Base-by-base conservation (phyloP, 177 flowering plant species). In the Telopea speciosissima region DNA sequence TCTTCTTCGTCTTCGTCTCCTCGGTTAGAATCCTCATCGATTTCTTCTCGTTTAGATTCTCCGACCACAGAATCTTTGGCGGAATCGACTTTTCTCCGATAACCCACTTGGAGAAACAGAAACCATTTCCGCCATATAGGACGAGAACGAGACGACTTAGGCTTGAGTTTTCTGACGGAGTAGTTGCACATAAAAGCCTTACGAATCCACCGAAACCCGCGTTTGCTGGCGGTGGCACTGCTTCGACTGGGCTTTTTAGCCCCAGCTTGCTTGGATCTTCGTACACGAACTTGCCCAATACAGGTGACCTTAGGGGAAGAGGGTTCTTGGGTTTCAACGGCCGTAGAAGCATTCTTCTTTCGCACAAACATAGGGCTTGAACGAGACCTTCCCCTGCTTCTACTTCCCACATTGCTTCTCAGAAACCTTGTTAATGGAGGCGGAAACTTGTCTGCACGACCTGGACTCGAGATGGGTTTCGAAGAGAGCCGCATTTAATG, bases 261-360 rank as follows among this genome's bases (percentile, higher is more conserved):
- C 0, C 14, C 8, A n/a, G 73, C 42, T 59, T 79, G 70, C 62
- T 82, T 62, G 62, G 91, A 80, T n/a, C 83, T 76, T 52, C 73
- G 70, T 64, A 82, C 85, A 1, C 90, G 84, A 54, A 90, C 90
- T 69, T 90, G 93, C 10, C 96, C 97, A 56, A 91, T 86, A 80
- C 97, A 93, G 8, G 93, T 93, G 72, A 91, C 98, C 66, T 91
- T 89, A 0, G 98, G 98, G 5, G 97, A 93, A 54, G 92, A 79
- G 2, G 98, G 97, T 61, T 92, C 97, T 45, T 82, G 94, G 16
- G 86, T 78, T 68, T 79, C 85, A 66, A 64, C 69, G 9, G 75
- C 62, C 10, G 74, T 26, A 40, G 75, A 61, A 8, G 73, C 44
- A 40, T 72, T 80, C 71, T 77, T 74, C 70, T 79, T 82, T 58